phyloP scores from a whole-genome alignment of 345 rosid species.

The Heritiera littoralis region DNA sequence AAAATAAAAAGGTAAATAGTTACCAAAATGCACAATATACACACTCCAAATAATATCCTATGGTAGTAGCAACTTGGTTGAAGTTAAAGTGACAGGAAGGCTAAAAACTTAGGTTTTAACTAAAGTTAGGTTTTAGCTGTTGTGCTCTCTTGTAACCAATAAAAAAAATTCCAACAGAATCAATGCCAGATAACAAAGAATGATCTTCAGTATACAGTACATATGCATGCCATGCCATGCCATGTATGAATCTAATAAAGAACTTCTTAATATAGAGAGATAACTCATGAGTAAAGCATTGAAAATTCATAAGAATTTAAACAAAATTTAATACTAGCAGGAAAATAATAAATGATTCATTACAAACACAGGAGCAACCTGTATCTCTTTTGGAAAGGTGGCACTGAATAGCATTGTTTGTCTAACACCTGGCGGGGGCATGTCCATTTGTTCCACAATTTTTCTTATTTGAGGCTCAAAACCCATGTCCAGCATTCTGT shows the following conservation, averaged over 20 bases:
- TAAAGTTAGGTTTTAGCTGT: background rate
- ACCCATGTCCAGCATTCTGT: constrained; percentile 98
- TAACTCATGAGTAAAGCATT: background rate
- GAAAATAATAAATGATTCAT: background rate
- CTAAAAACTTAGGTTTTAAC: background rate
- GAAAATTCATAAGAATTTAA: background rate
- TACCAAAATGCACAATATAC: background rate
- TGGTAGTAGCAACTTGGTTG: background rate
- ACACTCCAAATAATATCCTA: background rate
- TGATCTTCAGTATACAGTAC: background rate
- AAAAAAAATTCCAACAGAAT: background rate
- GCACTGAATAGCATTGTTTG: constrained; percentile 96
- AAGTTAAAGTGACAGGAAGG: background rate
- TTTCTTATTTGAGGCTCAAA: constrained; percentile 98
- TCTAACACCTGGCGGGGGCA: constrained; percentile 83
- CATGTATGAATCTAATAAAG: background rate
- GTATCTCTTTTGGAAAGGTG: constrained; percentile 93
- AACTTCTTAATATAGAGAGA: background rate
- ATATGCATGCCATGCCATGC: background rate
- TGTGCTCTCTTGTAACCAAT: background rate
- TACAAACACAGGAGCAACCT: constrained; percentile 43
- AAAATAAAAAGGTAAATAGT: background rate
- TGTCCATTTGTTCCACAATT: constrained; percentile 92
- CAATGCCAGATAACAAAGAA: background rate
- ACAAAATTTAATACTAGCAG: background rate